A percentile compares a stretch with the other conserved stretches of the same genome.
Conservation (phyloP, 225 moss, liverwort and hornwort genomes). For the Climacium dendroides region DNA sequence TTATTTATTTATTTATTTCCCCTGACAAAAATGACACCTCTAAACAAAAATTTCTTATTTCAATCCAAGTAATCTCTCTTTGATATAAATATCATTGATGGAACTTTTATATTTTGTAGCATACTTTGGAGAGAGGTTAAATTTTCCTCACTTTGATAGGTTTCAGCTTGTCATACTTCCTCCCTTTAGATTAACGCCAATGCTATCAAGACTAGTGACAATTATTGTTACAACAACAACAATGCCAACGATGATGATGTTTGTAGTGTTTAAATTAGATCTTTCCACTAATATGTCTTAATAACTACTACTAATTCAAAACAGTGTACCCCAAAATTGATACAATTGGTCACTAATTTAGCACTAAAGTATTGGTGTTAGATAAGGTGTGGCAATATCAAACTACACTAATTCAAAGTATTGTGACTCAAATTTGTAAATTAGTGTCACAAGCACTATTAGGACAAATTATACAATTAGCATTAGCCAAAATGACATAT, state of each 20-base stretch:
- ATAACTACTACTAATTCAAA: not conserved
- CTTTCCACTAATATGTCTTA: fast-evolving
- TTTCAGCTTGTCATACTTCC: fast-evolving
- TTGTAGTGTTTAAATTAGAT: fast-evolving
- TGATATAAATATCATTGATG: not conserved
- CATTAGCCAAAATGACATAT: not conserved
- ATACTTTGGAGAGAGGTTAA: fast-evolving
- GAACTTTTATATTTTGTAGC: fast-evolving
- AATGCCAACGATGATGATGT: too few relatives aligned
- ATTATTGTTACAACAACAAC: not conserved
- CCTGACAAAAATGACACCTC: fast-evolving
- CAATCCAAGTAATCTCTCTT: fast-evolving
- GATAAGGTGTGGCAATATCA: not conserved
- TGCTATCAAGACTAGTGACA: not conserved
- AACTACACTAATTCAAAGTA: not conserved
- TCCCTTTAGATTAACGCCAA: fast-evolving
- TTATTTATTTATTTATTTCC: not conserved
- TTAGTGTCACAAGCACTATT: not conserved
- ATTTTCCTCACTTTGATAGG: not conserved
- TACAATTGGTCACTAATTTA: not conserved
- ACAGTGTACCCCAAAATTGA: not conserved
- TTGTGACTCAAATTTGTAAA: not conserved
- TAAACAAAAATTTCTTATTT: fast-evolving
- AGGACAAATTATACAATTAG: not conserved
- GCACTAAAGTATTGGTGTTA: too few relatives aligned